Base-by-base conservation (phyloP, 2,329 filamentous ascomycete species). In the Periglandula ipomoeae region DNA sequence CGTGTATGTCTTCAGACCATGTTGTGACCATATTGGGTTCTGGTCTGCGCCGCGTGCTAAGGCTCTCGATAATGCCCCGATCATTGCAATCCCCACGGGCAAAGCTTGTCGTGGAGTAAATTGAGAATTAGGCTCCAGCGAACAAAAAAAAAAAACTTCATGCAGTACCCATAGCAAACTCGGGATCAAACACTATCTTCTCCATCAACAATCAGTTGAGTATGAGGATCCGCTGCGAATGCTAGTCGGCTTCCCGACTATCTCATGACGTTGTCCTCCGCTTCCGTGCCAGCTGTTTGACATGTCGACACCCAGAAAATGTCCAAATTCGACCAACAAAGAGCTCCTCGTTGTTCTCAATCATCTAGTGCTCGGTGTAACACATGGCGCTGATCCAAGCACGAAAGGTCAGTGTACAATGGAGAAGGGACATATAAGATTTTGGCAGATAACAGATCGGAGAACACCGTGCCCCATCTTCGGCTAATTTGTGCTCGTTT, bases 81-180 rank as follows among this genome's bases (percentile, higher is more conserved):
- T 34, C 22, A n/a, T 37, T 10, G 13, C 2, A 5, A 17, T 20
- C 23, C 19, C 24, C 35, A 39, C 23, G 34, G 39, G 15, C 22
- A 17, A 40, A n/a, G n/a, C n/a, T n/a, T n/a, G n/a, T n/a, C n/a
- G n/a, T n/a, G n/a, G n/a, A n/a, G n/a, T n/a, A n/a, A n/a, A n/a
- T n/a, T n/a, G n/a, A n/a, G n/a, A n/a, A n/a, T n/a, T n/a, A n/a
- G n/a, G n/a, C n/a, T n/a, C n/a, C n/a, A n/a, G n/a, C n/a, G n/a
- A n/a, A n/a, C n/a, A n/a, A n/a, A n/a, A n/a, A n/a, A n/a, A n/a
- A n/a, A n/a, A n/a, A n/a, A n/a, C n/a, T n/a, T n/a, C n/a, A n/a
- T n/a, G n/a, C n/a, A n/a, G n/a, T 30, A 13, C 24, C 24, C 11
- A 15, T 22, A 44, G 44, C 48, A 46, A 46, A 43, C 38, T 47